Evolutionary conservation across 768 basidiomycete genomes (phyloP).

Genomic region (Lactarius psammicola): DNA sequence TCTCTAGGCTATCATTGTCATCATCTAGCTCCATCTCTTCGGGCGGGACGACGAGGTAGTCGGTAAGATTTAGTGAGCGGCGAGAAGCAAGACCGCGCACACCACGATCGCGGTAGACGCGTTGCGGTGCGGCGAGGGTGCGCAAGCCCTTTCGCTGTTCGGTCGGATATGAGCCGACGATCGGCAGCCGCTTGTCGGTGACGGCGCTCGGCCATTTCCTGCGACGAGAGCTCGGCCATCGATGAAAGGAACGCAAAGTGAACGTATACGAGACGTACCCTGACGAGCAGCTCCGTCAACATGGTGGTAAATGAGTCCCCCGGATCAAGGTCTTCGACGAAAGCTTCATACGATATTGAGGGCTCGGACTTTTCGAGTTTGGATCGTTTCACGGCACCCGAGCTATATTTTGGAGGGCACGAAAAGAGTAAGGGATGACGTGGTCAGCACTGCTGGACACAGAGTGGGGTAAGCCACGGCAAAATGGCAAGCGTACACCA

Average conservation of each 20-base stretch:
- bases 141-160: constrained; percentile 64
- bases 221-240: constrained; percentile 18
- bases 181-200: constrained; percentile 52
- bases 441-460: constrained; percentile 9
- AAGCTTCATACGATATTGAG: constrained; percentile 67
- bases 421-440: neutral
- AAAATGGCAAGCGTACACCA: constrained; percentile 57
- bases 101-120: constrained; percentile 48
- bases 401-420: constrained; percentile 40
- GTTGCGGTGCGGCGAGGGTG: constrained; percentile 50
- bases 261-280: constrained; percentile 46
- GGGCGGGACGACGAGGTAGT: constrained; percentile 52
- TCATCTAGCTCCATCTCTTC: constrained; percentile 54
- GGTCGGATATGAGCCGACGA: constrained; percentile 61
- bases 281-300: constrained; percentile 72
- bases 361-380: constrained; percentile 64
- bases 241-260: neutral
- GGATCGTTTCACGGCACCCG: constrained; percentile 68
- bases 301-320: constrained; percentile 81
- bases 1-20: constrained; percentile 63
- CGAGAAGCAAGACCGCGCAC: constrained; percentile 12
- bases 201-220: constrained; percentile 79
- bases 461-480: neutral
- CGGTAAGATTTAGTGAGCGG: constrained; percentile 43
- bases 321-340: constrained; percentile 72